Base-by-base conservation (phyloP, 768 basidiomycete species). In the Agrocybe chaxingu region DNA sequence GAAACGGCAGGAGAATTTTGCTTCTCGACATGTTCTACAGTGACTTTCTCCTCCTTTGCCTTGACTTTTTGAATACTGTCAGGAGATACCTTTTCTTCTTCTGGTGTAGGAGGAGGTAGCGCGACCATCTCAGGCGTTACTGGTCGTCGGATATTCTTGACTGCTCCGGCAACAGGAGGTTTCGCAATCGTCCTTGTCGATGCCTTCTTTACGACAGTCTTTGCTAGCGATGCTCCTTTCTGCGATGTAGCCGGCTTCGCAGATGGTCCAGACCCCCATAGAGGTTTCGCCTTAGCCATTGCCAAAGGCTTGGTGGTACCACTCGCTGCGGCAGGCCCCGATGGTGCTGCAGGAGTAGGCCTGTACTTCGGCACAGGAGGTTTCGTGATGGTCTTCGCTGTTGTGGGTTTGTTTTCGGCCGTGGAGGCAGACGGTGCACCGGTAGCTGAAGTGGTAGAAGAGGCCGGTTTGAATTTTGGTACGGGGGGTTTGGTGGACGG, bases 71-170 rank as follows among this genome's bases (percentile, higher is more conserved):
- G 30, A 18, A 16, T 13, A 1, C 1, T 24, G 24, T 24, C 5
- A 24, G 24, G 24, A 24, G 24, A 1, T 3, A 5, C 24, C 12
- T 50, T 37, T 12, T 34, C 47, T 13, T 56, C 42, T 45, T 42
- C 34, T 18, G 53, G 62, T 33, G 57, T 48, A 13, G 73, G 70
- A 16, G 67, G 62, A 29, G 72, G 72, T 41, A 74, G 62, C 10
- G 71, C 66, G 38, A 73, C 56, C 48, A 62, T 56, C 1, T 62
- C 54, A 30, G 72, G 67, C n/a, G 66, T 64, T n/a, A 59, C 42
- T 10, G 65, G 56, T 35, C 62, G 59, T 42, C 18, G 30, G 42
- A n/a, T 32, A 24, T 46, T 46, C 45, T 31, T 10, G 6, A 45
- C 33, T 2, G 29, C 49, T 29, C 8, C 24, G 11, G 50, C 44